These are phyloP conservation scores for Aquilaria malaccensis DNA, from an alignment of 345 rosid genomes.

Conservation along the genomic window DNA sequence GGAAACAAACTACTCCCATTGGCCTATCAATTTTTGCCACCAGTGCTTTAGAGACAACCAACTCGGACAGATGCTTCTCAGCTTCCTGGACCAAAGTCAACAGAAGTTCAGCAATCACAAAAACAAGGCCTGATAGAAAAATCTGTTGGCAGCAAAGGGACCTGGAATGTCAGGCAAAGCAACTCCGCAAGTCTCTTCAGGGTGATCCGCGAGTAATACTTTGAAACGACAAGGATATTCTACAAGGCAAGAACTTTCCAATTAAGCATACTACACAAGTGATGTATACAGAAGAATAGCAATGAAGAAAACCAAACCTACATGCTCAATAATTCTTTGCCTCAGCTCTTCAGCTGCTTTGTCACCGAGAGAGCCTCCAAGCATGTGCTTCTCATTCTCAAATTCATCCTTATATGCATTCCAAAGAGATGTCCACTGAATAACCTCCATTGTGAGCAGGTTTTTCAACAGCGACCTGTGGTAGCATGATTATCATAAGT, in stretches of 20 bases:
- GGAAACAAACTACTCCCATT: constrained; percentile 68
- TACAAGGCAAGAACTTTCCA: constrained; percentile 27
- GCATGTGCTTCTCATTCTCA: constrained; percentile 72
- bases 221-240: constrained; percentile 97
- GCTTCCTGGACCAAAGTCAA: constrained; percentile 48
- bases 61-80: constrained; percentile 95
- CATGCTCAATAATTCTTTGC: constrained; percentile 93
- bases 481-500: constrained; percentile 1
- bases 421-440: constrained; percentile 97
- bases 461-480: constrained; percentile 73
- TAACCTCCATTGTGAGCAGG: constrained; percentile 95
- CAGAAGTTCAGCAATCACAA: not conserved
- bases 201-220: constrained; percentile 85
- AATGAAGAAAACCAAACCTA: constrained; percentile 18
- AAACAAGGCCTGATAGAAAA: no score
- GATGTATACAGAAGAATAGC: not conserved
- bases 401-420: constrained; percentile 73
- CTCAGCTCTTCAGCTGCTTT: constrained; percentile 95
- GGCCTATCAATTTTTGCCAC: constrained; percentile 96
- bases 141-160: constrained; percentile 7
- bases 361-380: constrained; percentile 82
- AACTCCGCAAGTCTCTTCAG: constrained; percentile 86
- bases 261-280: not conserved
- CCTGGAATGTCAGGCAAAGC: constrained; percentile 80
- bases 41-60: constrained; percentile 94